phyloP scores from a whole-genome alignment of 225 moss, liverwort and hornwort species.

The Straminergon stramineum region DNA sequence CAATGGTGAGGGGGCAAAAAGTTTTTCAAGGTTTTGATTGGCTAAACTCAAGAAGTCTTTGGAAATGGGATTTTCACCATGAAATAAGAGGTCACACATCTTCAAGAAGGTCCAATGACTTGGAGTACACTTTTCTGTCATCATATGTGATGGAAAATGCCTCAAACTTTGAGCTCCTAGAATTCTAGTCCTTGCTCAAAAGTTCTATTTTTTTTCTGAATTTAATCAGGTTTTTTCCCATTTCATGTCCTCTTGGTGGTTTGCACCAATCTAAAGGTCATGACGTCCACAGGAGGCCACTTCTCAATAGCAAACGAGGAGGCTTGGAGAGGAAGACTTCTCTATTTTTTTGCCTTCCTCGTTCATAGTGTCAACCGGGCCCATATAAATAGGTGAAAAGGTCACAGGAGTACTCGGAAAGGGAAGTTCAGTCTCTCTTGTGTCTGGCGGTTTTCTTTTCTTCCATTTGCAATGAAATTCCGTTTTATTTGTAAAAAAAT shows the following conservation, averaged over 20 bases:
- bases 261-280: too few species aligned
- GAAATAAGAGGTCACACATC: fast-evolving
- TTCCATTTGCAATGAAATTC: too few species aligned
- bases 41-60: not conserved
- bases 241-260: fast-evolving
- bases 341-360: not conserved
- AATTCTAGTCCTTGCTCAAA: fast-evolving
- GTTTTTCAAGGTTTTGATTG: not conserved
- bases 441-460: too few species aligned
- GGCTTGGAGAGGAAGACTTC: not conserved
- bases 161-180: fast-evolving
- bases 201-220: not conserved
- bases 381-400: not conserved
- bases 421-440: too few species aligned
- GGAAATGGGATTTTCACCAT: fast-evolving
- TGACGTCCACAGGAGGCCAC: fast-evolving
- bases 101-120: not conserved
- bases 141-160: fast-evolving
- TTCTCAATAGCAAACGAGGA: not conserved
- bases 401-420: not conserved
- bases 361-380: not conserved
- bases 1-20: fast-evolving
- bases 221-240: too few species aligned
- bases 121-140: not conserved
- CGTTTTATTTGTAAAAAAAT: too few species aligned